phyloP scores from a whole-genome alignment of 352 stramenopile species.

The Pythium sukuiense region DNA sequence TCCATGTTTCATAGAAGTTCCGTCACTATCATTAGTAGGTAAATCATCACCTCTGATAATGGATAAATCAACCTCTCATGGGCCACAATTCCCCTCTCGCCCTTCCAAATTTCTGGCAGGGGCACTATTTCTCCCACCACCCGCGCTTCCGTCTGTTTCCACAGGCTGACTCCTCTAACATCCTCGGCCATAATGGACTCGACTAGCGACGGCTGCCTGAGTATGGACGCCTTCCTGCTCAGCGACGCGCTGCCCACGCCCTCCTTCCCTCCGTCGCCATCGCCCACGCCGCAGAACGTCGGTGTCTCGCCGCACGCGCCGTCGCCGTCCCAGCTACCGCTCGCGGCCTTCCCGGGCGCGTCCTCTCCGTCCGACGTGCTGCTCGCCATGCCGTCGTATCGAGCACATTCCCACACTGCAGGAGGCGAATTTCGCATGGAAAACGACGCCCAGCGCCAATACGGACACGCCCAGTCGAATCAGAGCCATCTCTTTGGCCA shows the following conservation, averaged over 20 bases:
- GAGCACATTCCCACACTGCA: not conserved
- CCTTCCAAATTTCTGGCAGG: too few relatives aligned
- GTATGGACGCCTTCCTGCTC: constrained; percentile 30
- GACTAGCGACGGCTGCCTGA: not conserved
- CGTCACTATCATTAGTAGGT: not conserved
- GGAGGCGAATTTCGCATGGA: constrained; percentile 6
- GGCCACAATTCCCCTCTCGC: not conserved
- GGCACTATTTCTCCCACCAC: constrained; percentile 3
- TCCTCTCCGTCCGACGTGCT: constrained; percentile 22
- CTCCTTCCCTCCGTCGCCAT: constrained; percentile 34
- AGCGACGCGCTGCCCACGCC: constrained; percentile 24
- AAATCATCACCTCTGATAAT: not conserved
- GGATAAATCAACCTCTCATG: not conserved
- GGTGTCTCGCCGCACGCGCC: constrained; percentile 37
- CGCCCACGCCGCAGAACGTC: constrained; percentile 27
- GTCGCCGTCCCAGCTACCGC: constrained; percentile 35
- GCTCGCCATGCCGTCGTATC: constrained; percentile 18
- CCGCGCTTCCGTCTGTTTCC: not conserved
- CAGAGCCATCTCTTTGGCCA: constrained; percentile 1
- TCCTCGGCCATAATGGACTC: constrained; percentile 12
- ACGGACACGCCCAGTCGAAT: not conserved
- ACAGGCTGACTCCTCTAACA: not conserved
- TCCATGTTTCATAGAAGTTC: not conserved
- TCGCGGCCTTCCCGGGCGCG: constrained; percentile 14
- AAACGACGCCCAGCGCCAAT: constrained; percentile 1